phyloP scores from a whole-genome alignment of 2,329 filamentous ascomycete genomes.

The Escovopsis sp. region DNA sequence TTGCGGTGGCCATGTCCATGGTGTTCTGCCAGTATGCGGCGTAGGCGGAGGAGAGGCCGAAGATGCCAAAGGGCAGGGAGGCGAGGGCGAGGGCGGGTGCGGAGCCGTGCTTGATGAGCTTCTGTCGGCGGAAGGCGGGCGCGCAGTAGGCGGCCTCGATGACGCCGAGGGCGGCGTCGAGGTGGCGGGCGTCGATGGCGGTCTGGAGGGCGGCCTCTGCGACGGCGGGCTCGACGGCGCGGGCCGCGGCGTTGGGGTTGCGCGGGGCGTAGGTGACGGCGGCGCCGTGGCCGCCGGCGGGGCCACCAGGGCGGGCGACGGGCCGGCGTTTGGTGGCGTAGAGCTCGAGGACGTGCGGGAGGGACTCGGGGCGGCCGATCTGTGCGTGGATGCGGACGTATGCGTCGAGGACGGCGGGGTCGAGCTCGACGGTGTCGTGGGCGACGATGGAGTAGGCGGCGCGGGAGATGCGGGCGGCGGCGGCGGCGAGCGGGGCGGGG shows the following conservation, averaged over 20 bases:
- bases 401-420: slow-evolving; percentile 50
- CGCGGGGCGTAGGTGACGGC: slow-evolving; percentile 41
- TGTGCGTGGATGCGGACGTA: slow-evolving; percentile 68
- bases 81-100: slow-evolving; percentile 42
- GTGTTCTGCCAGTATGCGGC: slow-evolving; percentile 38
- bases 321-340: slow-evolving; percentile 75
- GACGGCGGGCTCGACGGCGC: slow-evolving; percentile 55
- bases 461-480: slow-evolving; percentile 38
- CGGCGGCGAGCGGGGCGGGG: slow-evolving; percentile 24
- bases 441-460: slow-evolving; percentile 56
- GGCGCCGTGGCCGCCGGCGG: too few relatives aligned
- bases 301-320: slow-evolving; percentile 29
- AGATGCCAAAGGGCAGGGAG: slow-evolving; percentile 53
- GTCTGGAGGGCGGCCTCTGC: slow-evolving; percentile 62
- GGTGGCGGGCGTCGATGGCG: slow-evolving; percentile 65
- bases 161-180: slow-evolving; percentile 63
- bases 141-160: slow-evolving; percentile 55
- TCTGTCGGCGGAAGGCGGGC: slow-evolving; percentile 50
- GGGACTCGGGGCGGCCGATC: slow-evolving; percentile 56
- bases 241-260: slow-evolving; percentile 53
- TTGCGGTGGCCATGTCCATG: slow-evolving; percentile 65
- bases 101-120: slow-evolving; percentile 49
- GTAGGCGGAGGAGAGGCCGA: slow-evolving; percentile 46
- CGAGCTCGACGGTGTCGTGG: slow-evolving; percentile 68
- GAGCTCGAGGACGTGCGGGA: slow-evolving; percentile 66